Conservation (phyloP, 768 basidiomycete species). For the Dendrothele bispora region DNA sequence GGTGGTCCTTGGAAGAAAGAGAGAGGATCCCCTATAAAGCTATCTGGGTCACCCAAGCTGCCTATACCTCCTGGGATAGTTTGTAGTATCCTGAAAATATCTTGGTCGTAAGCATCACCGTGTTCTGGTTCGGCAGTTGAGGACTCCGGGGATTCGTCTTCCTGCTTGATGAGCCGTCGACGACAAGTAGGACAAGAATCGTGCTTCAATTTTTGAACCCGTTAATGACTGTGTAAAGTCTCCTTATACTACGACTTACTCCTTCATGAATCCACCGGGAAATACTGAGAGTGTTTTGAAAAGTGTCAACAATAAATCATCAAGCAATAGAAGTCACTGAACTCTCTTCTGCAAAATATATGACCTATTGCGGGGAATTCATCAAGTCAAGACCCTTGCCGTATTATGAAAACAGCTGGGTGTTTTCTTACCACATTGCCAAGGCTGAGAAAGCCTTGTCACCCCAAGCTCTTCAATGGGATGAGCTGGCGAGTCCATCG, state of each 20-base stretch:
- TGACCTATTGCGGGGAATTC: no score
- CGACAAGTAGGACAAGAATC: slow-evolving; percentile 71
- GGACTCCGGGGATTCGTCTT: not conserved
- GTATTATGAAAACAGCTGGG: slow-evolving; percentile 24
- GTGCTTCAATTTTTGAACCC: slow-evolving; percentile 48
- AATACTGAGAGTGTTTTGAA: slow-evolving; percentile 51
- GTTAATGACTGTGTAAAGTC: no score
- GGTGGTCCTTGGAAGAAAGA: no score
- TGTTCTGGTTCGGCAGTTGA: slow-evolving; percentile 12
- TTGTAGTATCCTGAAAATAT: not conserved
- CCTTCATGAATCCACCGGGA: slow-evolving; percentile 60
- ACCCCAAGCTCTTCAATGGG: slow-evolving; percentile 70
- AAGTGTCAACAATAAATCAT: no score
- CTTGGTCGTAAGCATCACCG: slow-evolving; percentile 5
- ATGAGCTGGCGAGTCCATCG: slow-evolving; percentile 79
- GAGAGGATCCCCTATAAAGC: no score
- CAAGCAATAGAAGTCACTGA: slow-evolving; percentile 23
- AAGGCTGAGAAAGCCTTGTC: slow-evolving; percentile 52
- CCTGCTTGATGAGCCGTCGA: slow-evolving; percentile 36
- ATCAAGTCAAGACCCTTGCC: no score
- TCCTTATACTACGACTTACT: slow-evolving; percentile 40
- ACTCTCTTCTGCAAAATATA: slow-evolving; percentile 84
- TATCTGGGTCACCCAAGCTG: no score
- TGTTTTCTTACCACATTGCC: slow-evolving; percentile 46
- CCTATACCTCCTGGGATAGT: not conserved